Percentiles rank a stretch among this genome's conserved stretches.
phyloP scores from a whole-genome alignment of 2,329 filamentous ascomycete species.

The Ophiocordyceps sinensis region DNA sequence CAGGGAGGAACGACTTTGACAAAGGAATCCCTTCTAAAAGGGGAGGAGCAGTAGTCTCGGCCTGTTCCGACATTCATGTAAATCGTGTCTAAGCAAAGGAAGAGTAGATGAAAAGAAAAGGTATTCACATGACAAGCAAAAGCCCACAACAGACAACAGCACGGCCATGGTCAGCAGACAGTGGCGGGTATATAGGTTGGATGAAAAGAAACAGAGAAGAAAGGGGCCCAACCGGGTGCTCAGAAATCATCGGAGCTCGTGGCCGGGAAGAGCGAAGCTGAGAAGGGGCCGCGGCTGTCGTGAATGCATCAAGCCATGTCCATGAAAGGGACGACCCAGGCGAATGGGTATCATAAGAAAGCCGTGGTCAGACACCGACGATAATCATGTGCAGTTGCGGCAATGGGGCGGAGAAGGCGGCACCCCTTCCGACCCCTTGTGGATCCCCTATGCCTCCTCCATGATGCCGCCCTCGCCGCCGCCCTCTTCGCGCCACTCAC shows the following conservation, averaged over 20 bases:
- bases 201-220: neutral
- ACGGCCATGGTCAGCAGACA: neutral
- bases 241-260: neutral
- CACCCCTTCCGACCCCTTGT: no score
- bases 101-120: neutral
- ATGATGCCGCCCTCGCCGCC: conserved; percentile 56
- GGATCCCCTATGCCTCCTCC: conserved; percentile 36
- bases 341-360: no score
- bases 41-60: neutral
- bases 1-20: no score
- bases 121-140: neutral
- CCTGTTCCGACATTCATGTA: neutral
- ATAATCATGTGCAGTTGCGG: neutral
- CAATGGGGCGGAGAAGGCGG: neutral
- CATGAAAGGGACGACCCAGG: neutral
- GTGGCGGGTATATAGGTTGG: neutral
- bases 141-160: neutral
- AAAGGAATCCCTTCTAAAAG: no score
- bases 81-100: neutral
- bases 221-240: neutral
- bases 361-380: neutral
- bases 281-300: neutral
- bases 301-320: neutral
- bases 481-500: conserved; percentile 82
- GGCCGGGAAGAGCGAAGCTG: no score